Conservation (phyloP, 2,329 filamentous ascomycete genomes). For the Eutypa lata region DNA sequence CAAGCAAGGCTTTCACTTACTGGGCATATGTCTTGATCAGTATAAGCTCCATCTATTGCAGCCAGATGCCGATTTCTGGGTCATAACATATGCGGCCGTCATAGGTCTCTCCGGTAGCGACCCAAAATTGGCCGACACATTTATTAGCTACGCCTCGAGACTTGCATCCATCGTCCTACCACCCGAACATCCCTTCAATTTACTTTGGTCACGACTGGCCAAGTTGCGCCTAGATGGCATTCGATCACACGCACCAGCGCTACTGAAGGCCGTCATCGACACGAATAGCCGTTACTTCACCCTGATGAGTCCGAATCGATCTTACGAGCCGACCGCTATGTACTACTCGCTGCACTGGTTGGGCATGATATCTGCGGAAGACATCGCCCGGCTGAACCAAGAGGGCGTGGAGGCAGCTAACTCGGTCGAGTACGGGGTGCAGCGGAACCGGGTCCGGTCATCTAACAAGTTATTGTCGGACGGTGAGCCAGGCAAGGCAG, state of each 20-base stretch:
- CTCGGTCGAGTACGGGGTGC: not conserved
- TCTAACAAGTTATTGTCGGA: not conserved
- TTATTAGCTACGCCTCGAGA: constrained; percentile 24
- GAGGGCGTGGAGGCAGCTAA: constrained; percentile 1
- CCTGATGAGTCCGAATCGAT: not conserved
- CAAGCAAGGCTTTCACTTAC: constrained; percentile 22
- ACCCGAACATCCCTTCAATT: constrained; percentile 22
- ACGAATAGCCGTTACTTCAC: constrained; percentile 2
- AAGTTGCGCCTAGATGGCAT: not conserved
- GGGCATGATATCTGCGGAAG: not conserved
- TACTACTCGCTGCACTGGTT: constrained; percentile 4
- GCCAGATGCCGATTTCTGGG: constrained; percentile 28
- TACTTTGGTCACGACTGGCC: constrained; percentile 19
- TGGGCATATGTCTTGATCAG: constrained; percentile 25
- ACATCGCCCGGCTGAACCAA: constrained; percentile 7
- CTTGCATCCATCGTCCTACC: constrained; percentile 22
- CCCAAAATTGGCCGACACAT: constrained; percentile 18
- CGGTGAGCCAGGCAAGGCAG: not conserved
- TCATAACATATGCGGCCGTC: constrained; percentile 26
- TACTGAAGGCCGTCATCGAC: constrained; percentile 3
- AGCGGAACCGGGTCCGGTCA: not conserved
- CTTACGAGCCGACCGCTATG: not conserved
- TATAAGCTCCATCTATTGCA: constrained; percentile 22
- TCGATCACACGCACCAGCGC: not conserved
- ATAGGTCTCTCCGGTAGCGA: constrained; percentile 22